Evolutionary conservation across 1,139 yeast species (phyloP), one percentile per base, ranked within the genome.

Genomic region (Geotrichum carabidarum): DNA sequence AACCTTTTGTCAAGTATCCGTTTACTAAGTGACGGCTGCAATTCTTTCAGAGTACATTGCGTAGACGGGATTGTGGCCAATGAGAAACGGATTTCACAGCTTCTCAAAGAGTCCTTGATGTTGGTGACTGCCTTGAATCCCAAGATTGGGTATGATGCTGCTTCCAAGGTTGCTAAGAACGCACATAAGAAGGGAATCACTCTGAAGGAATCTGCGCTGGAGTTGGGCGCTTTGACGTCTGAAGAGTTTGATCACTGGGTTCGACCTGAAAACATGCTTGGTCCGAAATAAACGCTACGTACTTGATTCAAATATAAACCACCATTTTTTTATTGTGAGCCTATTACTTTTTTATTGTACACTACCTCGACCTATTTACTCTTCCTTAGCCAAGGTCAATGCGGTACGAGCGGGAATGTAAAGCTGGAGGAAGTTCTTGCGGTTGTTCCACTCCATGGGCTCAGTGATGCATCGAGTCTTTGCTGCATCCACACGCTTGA

Each of bases 171-270:
- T 55, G 99, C 99, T 64, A 93, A 93, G 81, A 89, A 93, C 69
- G 99, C 99, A 53, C 98, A 93, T 81, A 87, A 91, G 79, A 90
- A 93, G 79, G 97, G 97, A 35, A 80, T 91, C 68, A 93, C 99
- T 47, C 82, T 93, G 75, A 93, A 93, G 77, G 86, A 89, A 74
- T 84, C 95, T 59, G 96, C 97, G 59, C 78, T 93, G 67, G 96
- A 93, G 74, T 82, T 94, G 69, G 88, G 88, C 57, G 90, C 86
- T 57, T 80, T 93, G 70, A 79, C 82, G 57, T 83, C 80, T 62
- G 85, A 83, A 68, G 96, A 91, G 75, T 93, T 93, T 66, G 95
- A 90, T 72, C 80, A 89, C 74, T 93, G 96, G 95, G 99, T 93
- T 63, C 84, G 89, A 73, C 99, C 99, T 62, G 98, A 93, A 78